Conservation (phyloP, 305 asterid species). For the Fraxinus floribunda region DNA sequence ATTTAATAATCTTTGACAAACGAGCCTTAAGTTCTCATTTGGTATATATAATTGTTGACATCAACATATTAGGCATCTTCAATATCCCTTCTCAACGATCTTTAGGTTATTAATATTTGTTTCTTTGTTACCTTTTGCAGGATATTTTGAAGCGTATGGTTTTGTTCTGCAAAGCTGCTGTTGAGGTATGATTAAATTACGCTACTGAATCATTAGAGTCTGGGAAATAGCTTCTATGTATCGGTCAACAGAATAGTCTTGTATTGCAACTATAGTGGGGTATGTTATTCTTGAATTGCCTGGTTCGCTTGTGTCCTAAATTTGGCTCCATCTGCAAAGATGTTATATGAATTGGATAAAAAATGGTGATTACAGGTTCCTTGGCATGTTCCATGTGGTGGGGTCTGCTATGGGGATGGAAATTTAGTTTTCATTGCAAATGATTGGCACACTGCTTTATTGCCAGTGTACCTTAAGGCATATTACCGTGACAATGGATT, state of each 20-base stretch:
- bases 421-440: slow-evolving; percentile 88
- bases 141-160: slow-evolving; percentile 91
- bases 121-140: slow-evolving; percentile 46
- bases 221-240: not conserved
- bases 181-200: slow-evolving; percentile 60
- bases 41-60: not conserved
- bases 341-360: slow-evolving; percentile 15
- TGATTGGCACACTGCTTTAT: slow-evolving; percentile 96
- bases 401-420: slow-evolving; percentile 97
- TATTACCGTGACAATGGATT: slow-evolving; percentile 86
- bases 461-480: slow-evolving; percentile 95
- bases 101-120: not conserved
- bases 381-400: slow-evolving; percentile 98
- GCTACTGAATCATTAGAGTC: not conserved
- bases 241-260: not conserved
- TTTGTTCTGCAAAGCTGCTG: slow-evolving; percentile 91
- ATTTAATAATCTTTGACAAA: not conserved
- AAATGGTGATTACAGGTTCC: slow-evolving; percentile 60
- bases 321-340: slow-evolving; percentile 4
- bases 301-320: not conserved
- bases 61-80: not conserved
- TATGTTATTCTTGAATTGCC: not conserved
- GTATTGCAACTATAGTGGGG: not conserved
- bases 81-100: not conserved
- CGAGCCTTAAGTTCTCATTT: not conserved